Evolutionary conservation across 2,329 filamentous ascomycete species (phyloP), one percentile per base, ranked within the genome.

Genomic region (Aspergillus spinulosporus): DNA sequence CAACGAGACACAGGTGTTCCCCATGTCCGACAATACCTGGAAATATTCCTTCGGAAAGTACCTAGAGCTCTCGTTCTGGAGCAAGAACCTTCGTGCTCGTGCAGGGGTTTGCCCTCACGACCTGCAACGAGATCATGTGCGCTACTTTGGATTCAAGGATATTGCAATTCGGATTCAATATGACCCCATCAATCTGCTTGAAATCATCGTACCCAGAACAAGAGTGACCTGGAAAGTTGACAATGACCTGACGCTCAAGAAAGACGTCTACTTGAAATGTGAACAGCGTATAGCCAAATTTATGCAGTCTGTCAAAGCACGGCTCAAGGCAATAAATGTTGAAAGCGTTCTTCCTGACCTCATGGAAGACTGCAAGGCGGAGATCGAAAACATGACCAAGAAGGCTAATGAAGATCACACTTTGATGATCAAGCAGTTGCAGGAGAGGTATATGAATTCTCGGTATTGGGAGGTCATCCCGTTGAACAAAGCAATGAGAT

Each of bases 1-100:
- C 51, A 90, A 90, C 63, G 92, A 97, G 70, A 96, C 93, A 0
- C 89, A 91, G 39, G 87, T 92, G 47, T 89, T 90, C 63, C 87
- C 88, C 34, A 97, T 99, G 91, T 97, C 93, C 0, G 87, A 92
- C 55, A 92, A 86, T 66, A 95, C 92, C 0, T 99, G 92, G 89
- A 97, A 95, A 71, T 99, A 99, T 72, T 99, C 95, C 0, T 96
- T 99, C 68, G 94, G 91, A 8, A 99, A 99, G 73, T 99, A 97
- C 67, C 80, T 99, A n/a, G 94, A 99, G 74, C 80, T 99, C 14
- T 92, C 92, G 2, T 97, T 97, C 72, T 99, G 93, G 92, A 93
- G 92, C 68, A 88, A 85, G 42, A 88, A 90, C 37, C 77, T 97
- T 49, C 89, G 87, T 63, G 68, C 85, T 87, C 64, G 86, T 84